phyloP scores from a whole-genome alignment of 345 rosid species.

The Linum tenue region DNA sequence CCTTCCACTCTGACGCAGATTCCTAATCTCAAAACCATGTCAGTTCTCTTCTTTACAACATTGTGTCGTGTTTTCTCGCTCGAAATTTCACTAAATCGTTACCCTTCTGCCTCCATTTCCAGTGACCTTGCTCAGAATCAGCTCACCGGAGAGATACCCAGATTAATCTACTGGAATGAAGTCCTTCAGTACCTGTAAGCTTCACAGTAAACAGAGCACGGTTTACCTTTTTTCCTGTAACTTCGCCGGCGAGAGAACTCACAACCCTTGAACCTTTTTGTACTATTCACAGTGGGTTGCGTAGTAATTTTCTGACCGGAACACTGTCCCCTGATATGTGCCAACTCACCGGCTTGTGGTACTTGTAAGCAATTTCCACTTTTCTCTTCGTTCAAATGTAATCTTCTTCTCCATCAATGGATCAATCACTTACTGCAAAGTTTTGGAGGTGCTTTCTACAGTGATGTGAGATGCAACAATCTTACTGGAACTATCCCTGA shows the following conservation, averaged over 20 bases:
- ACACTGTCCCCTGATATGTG: constrained; percentile 80
- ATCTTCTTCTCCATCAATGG: background rate
- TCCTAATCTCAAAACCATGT: constrained; percentile 79
- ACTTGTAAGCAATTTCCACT: constrained; percentile 53
- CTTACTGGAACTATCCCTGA: constrained; percentile 72
- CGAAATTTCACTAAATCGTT: constrained; percentile 1
- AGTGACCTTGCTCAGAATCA: constrained; percentile 87
- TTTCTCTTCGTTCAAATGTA: background rate
- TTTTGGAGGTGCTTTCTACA: constrained; percentile 31
- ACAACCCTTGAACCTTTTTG: background rate
- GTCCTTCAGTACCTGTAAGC: constrained; percentile 88
- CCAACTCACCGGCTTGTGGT: constrained; percentile 92
- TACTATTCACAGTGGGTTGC: constrained; percentile 49
- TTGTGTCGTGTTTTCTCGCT: constrained; percentile 17
- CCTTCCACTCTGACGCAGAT: constrained; percentile 86
- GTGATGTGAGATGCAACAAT: constrained; percentile 93
- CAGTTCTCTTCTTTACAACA: constrained; percentile 13
- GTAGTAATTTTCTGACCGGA: constrained; percentile 76
- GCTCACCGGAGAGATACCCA: constrained; percentile 75
- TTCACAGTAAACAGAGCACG: background rate
- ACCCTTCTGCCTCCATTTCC: background rate
- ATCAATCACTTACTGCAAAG: background rate
- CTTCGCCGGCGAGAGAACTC: too few species aligned
- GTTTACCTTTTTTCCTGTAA: background rate
- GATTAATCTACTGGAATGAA: constrained; percentile 91